Base-by-base conservation (phyloP, 73 alveolate species). In the Breviolum minutum region DNA sequence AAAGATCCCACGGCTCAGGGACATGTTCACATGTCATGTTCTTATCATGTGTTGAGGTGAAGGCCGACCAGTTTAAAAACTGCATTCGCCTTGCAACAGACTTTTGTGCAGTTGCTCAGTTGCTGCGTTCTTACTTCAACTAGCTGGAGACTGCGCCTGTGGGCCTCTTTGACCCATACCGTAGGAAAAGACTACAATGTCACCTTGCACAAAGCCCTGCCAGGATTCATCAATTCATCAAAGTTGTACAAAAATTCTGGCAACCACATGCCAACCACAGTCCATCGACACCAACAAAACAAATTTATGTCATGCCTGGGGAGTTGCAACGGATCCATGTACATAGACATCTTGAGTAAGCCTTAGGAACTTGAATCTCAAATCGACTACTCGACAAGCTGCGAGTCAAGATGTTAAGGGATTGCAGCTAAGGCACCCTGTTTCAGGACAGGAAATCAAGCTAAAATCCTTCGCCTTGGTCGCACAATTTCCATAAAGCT, bases 51-150 rank as follows among this genome's bases (percentile, higher is more conserved):
- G 7, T 27, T 40, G 7, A 63, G 96, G 73, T 27, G 17, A 27
- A 62, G 48, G 96, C 96, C 96, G 10, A 61, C 85, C 63, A 89
- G 22, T n/a, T 77, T 40, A 74, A 89, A 89, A 89, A 89, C 96
- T 2, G 96, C 85, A 27, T 32, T 32, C 24, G 95, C 63, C 69
- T 63, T 69, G 29, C 63, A 62, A 22, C 22, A 48, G 76, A 60
- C 70, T 20, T 5, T 48, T 14, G 54, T 40, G 54, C 54, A 40
- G 0, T 40, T 40, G 54, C 54, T 40, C 54, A 40, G 54, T 40
- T 40, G 54, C 54, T 40, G 54, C 54, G 54, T 40, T 40, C 54
- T 40, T 40, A 40, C 54, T 40, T 40, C 54, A 40, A 40, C 54
- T 3, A 40, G 54, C 3, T 40, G 54, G 83, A 16, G 63, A 1